These are phyloP conservation scores for Eucalyptus rudis DNA, from an alignment of 345 rosid species.

Conservation along the genomic window DNA sequence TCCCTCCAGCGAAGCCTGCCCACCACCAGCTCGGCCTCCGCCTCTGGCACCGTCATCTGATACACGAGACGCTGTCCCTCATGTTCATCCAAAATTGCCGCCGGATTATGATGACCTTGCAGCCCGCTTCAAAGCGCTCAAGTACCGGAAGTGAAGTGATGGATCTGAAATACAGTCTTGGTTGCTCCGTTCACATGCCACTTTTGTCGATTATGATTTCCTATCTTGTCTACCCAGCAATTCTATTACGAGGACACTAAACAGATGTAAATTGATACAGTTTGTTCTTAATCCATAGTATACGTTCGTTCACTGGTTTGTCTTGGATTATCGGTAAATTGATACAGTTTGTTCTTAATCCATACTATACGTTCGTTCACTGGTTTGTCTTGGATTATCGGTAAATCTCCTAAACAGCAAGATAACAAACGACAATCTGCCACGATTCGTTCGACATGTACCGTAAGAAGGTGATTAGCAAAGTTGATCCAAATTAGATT, in stretches of 20 bases:
- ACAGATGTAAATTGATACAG: neutral
- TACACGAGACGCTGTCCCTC: conserved; percentile 17
- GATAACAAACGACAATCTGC: neutral
- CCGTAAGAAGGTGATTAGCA: neutral
- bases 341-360: no score
- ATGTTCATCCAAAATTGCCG: conserved; percentile 77
- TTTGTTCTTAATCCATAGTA: neutral
- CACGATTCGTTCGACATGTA: neutral
- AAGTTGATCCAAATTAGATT: neutral
- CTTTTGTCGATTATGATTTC: neutral
- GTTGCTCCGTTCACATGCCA: neutral
- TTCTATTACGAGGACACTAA: neutral
- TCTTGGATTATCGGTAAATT: no score
- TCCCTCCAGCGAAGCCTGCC: conserved; percentile 9
- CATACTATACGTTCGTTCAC: no score
- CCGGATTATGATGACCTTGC: conserved; percentile 79
- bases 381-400: no score
- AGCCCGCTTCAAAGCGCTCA: conserved; percentile 78
- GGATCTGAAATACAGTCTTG: neutral
- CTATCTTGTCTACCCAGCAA: neutral
- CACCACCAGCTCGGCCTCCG: conserved; percentile 39
- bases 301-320: neutral
- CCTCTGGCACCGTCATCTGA: conserved; percentile 36
- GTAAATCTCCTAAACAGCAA: neutral
- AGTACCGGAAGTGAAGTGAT: conserved; percentile 19